A percentile compares a stretch with the other conserved stretches of the same genome.
Conservation (phyloP, 495 filamentous ascomycete genomes). For the Aeminium ludgeri region DNA sequence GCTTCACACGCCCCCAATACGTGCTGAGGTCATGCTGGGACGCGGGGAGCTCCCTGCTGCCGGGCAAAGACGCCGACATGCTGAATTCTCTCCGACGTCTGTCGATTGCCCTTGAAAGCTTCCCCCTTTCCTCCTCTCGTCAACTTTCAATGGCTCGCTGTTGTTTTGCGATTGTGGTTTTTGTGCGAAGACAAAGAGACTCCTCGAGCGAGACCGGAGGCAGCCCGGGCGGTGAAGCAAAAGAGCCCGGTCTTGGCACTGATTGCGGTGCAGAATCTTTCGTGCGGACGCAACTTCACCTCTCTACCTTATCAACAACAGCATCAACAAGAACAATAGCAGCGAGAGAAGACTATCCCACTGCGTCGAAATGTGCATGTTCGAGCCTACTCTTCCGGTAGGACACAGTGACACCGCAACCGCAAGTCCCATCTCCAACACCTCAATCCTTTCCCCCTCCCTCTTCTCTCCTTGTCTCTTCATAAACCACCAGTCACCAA, state of each 20-base stretch:
- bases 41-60: constrained; percentile 64
- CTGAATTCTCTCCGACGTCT: background rate
- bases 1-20: constrained; percentile 87
- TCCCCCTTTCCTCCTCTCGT: background rate
- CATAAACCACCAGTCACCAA: constrained; percentile 6
- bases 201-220: background rate
- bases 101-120: background rate
- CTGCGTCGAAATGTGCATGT: too few relatives aligned
- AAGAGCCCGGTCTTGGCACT: background rate
- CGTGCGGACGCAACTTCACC: too few relatives aligned
- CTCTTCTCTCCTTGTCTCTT: background rate
- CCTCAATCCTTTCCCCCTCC: background rate
- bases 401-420: background rate
- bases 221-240: background rate
- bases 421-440: background rate
- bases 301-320: too few relatives aligned
- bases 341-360: too few relatives aligned
- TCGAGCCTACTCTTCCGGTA: too few relatives aligned
- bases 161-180: background rate
- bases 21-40: constrained; percentile 85
- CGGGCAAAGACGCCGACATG: constrained; percentile 87
- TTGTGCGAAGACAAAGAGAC: background rate
- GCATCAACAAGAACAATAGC: too few relatives aligned
- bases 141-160: background rate
- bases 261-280: background rate